phyloP scores from a whole-genome alignment of 2,329 filamentous ascomycete species.

The Ascomycota sp. region DNA sequence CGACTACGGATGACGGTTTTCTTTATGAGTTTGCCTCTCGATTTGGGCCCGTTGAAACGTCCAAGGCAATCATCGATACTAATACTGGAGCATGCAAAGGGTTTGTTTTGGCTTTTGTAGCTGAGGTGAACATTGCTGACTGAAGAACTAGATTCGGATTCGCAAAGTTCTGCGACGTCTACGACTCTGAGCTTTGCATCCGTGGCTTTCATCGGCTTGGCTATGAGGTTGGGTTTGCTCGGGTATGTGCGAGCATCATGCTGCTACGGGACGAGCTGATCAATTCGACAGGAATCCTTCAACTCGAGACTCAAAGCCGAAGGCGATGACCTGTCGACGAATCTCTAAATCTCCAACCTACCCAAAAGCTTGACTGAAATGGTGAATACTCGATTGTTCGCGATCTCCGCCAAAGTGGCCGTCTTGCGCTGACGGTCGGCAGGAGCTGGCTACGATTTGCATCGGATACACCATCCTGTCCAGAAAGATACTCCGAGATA shows the following conservation, averaged over 20 bases:
- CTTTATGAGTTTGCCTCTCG: constrained; percentile 63
- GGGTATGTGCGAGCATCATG: constrained; percentile 32
- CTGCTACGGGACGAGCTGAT: constrained; percentile 7
- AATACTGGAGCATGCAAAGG: constrained; percentile 90
- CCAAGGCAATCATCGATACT: constrained; percentile 95
- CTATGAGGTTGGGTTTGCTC: constrained; percentile 93
- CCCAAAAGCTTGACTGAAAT: constrained; percentile 83
- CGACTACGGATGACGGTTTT: constrained; percentile 85
- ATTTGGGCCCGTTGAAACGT: constrained; percentile 87
- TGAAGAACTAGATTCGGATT: constrained; percentile 64
- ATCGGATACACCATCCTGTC: constrained; percentile 68
- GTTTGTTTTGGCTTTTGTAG: constrained; percentile 21
- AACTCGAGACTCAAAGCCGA: constrained; percentile 96
- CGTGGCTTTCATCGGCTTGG: constrained; percentile 84
- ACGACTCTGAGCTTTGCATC: constrained; percentile 87
- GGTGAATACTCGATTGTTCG: constrained; percentile 27
- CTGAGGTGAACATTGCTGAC: neutral
- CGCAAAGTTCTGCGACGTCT: constrained; percentile 77
- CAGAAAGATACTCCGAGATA: constrained; percentile 85
- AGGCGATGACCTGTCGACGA: constrained; percentile 74
- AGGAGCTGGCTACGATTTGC: constrained; percentile 65
- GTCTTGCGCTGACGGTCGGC: neutral
- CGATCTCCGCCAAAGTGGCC: constrained; percentile 2
- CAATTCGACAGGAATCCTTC: constrained; percentile 59
- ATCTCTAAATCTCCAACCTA: constrained; percentile 94